These are phyloP conservation scores for Mortierella polycephala DNA, from an alignment of 371 early-diverging fungal genomes.

Conservation along the genomic window DNA sequence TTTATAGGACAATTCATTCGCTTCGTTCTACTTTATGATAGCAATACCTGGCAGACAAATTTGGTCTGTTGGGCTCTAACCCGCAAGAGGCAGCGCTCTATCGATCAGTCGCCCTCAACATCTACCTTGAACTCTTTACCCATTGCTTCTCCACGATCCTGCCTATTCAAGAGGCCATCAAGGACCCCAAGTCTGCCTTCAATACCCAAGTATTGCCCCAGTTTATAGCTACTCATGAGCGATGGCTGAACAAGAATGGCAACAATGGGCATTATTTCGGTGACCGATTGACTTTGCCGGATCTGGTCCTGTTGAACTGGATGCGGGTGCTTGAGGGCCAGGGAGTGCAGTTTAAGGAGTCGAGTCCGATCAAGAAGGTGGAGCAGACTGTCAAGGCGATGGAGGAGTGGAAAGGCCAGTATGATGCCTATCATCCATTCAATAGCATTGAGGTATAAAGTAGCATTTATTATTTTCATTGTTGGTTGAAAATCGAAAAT, in stretches of 20 bases:
- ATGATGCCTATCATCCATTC: conserved; percentile 26
- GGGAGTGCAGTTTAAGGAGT: conserved; percentile 20
- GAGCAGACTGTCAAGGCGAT: conserved; percentile 8
- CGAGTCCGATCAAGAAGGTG: conserved; percentile 22
- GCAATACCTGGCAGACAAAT: conserved; percentile 51
- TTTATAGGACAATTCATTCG: neutral
- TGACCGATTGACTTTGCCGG: conserved; percentile 19
- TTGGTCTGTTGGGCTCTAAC: conserved; percentile 28
- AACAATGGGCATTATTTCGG: conserved; percentile 52
- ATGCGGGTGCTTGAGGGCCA: conserved; percentile 12
- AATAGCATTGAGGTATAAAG: conserved; percentile 3
- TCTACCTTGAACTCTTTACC: conserved; percentile 29
- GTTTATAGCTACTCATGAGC: conserved; percentile 23
- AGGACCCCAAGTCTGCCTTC: conserved; percentile 19
- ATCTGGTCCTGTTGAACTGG: conserved; percentile 38
- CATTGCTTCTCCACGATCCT: conserved; percentile 11
- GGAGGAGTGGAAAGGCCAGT: conserved; percentile 34
- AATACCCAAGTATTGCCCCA: conserved; percentile 21
- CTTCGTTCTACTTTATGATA: neutral
- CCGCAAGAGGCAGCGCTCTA: conserved; percentile 24
- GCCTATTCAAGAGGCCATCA: conserved; percentile 17
- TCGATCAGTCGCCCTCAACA: conserved; percentile 37
- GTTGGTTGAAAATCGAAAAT: conserved; percentile 3
- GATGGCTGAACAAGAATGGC: conserved; percentile 43
- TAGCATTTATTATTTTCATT: too few relatives aligned